phyloP scores from a whole-genome alignment of 257 asterid species.

The Solanum verrucosum region DNA sequence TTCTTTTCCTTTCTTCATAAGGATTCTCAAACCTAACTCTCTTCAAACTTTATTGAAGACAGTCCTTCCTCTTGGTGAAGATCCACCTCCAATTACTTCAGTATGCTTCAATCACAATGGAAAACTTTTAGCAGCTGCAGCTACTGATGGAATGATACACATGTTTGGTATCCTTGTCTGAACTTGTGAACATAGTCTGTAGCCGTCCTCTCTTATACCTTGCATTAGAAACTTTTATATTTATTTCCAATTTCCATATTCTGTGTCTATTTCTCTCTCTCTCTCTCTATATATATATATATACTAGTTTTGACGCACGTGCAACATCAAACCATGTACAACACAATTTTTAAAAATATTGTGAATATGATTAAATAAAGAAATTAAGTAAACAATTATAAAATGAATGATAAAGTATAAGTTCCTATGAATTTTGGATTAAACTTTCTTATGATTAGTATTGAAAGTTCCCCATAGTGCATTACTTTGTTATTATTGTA shows the following conservation, averaged over 20 bases:
- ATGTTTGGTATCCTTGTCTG: slow-evolving; percentile 86
- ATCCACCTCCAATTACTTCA: slow-evolving; percentile 96
- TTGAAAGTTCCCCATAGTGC: too few relatives aligned
- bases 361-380: not conserved
- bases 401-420: too few relatives aligned
- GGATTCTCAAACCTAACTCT: slow-evolving; percentile 29
- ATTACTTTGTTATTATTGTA: too few relatives aligned
- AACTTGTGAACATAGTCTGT: not conserved
- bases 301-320: not conserved
- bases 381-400: too few relatives aligned
- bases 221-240: not conserved
- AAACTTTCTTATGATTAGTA: too few relatives aligned
- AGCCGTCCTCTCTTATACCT: not conserved
- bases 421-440: too few relatives aligned
- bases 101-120: slow-evolving; percentile 93
- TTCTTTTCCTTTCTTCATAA: slow-evolving; percentile 8
- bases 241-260: not conserved
- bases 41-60: slow-evolving; percentile 61
- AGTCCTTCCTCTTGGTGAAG: slow-evolving; percentile 98
- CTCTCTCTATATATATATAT: not conserved
- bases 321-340: not conserved
- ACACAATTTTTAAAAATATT: not conserved
- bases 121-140: slow-evolving; percentile 97
- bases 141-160: slow-evolving; percentile 95
- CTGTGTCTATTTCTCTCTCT: not conserved